phyloP scores from a whole-genome alignment of 192 early-diverging fungal genomes.

The Linnemannia exigua region DNA sequence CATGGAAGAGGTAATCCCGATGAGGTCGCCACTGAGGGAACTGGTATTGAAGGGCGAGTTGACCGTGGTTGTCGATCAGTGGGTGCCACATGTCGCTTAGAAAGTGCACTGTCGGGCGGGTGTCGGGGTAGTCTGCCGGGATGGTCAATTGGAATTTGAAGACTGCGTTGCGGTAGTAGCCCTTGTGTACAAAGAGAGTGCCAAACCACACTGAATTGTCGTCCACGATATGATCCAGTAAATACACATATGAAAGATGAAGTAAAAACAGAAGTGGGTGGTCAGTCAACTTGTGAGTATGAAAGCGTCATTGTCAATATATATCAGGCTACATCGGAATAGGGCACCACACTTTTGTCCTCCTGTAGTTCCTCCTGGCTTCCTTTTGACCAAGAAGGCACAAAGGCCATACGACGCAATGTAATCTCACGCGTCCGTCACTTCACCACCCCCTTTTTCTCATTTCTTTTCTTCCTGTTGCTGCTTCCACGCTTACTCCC shows the following conservation, averaged over 20 bases:
- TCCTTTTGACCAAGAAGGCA: background rate
- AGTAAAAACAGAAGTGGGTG: background rate
- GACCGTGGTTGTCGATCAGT: conserved; percentile 78
- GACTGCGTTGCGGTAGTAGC: conserved; percentile 90
- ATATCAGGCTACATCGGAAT: background rate
- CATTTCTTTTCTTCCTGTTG: background rate
- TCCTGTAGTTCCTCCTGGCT: background rate
- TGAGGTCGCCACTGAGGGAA: conserved; percentile 88
- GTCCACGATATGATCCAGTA: conserved; percentile 30
- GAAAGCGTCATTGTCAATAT: background rate
- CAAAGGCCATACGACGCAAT: background rate
- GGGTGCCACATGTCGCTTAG: conserved; percentile 88
- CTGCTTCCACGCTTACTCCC: background rate
- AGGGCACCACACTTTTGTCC: background rate
- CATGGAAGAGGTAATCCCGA: conserved; percentile 86
- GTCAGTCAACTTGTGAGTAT: conserved; percentile 9
- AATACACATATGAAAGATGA: background rate
- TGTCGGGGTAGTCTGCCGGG: conserved; percentile 83
- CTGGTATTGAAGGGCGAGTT: conserved; percentile 80
- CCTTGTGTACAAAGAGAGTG: conserved; percentile 89
- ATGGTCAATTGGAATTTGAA: conserved; percentile 91
- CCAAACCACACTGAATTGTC: conserved; percentile 81
- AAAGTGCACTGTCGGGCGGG: conserved; percentile 79
- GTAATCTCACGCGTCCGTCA: background rate
- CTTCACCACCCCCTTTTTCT: background rate